Base-by-base conservation (phyloP, 768 basidiomycete genomes). In the Melanogaster broomeanus region DNA sequence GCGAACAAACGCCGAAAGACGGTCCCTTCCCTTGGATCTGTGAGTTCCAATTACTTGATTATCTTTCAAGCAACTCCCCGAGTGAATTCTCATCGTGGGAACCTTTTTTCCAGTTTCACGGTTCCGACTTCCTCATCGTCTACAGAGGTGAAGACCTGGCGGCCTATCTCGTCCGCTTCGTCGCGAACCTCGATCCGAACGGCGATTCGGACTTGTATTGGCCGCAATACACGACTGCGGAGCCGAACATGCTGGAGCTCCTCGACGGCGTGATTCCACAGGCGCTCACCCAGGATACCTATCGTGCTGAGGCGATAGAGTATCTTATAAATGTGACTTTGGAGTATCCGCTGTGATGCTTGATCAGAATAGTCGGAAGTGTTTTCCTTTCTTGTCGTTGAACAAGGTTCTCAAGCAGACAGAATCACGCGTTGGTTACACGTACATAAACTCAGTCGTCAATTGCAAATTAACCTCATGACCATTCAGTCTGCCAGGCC, bases 1-100 rank as follows among this genome's bases (percentile, higher is more conserved):
- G 79, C 77, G 54, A 77, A 64, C 61, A 74, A 79, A 57, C 73
- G 78, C 3, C 58, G 73, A 18, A 81, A 83, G 50, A 31, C n/a
- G 0, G 45, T 72, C 0, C 76, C 77, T 6, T 51, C 72, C 41
- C 59, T 81, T 2, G 80, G 80, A 44, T 72, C 80, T 10, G 77
- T 76, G 40, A 64, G 74, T 57, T 16, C 30, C 4, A 18, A 7
- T 4, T 12, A 21, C 6, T 6, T 12, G 1, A 19, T 6, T 18
- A 30, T 12, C 28, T 12, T 9, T 12, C 28, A 30, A 30, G 10
- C 9, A 9, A 3, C 28, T 30, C 28, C 9, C 28, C 12, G 28
- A n/a, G n/a, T n/a, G n/a, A n/a, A 30, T 31, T 16, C 34, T 47
- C 11, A 21, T 41, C 3, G 22, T 22, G 28, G 5, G 21, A 30